Percentiles rank a stretch among this genome's conserved stretches.
phyloP scores from a whole-genome alignment of 1,139 yeast genomes.

The Diutina catenulata region DNA sequence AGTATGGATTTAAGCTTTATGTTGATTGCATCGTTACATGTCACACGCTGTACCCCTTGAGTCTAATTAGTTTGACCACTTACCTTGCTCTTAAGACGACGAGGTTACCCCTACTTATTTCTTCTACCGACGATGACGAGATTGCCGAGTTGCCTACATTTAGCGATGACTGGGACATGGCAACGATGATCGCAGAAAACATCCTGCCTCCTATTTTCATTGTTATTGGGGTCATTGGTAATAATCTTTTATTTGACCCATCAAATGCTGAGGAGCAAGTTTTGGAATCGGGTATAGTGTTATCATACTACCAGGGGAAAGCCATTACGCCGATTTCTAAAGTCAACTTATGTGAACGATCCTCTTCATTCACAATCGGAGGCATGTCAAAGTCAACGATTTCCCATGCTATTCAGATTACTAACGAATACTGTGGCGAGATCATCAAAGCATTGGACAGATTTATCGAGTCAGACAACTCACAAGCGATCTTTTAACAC shows the following conservation, averaged over 20 bases:
- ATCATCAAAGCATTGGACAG: background rate
- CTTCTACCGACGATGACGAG: slow-evolving; percentile 44
- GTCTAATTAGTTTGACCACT: slow-evolving; percentile 64
- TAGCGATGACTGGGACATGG: slow-evolving; percentile 73
- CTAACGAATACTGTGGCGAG: background rate
- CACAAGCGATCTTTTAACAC: background rate
- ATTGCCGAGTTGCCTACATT: slow-evolving; percentile 86
- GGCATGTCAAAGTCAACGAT: background rate
- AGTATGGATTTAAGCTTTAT: slow-evolving; percentile 62
- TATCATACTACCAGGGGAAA: slow-evolving; percentile 56
- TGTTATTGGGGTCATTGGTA: slow-evolving; percentile 64
- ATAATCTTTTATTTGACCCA: slow-evolving; percentile 66
- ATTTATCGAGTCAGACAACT: background rate
- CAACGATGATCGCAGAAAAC: slow-evolving; percentile 16
- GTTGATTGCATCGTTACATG: slow-evolving; percentile 75
- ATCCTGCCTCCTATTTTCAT: slow-evolving; percentile 68
- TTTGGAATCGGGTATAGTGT: slow-evolving; percentile 65
- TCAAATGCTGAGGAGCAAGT: slow-evolving; percentile 78
- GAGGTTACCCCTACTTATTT: slow-evolving; percentile 57
- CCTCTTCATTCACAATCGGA: background rate
- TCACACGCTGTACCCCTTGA: slow-evolving; percentile 56
- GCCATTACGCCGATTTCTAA: slow-evolving; percentile 57
- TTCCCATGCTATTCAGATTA: background rate
- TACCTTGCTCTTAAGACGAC: slow-evolving; percentile 77
- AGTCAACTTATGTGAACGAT: slow-evolving; percentile 14